Evolutionary conservation across 148 eudicot genomes (phyloP).

Genomic region (Camellia lanceoleosa): DNA sequence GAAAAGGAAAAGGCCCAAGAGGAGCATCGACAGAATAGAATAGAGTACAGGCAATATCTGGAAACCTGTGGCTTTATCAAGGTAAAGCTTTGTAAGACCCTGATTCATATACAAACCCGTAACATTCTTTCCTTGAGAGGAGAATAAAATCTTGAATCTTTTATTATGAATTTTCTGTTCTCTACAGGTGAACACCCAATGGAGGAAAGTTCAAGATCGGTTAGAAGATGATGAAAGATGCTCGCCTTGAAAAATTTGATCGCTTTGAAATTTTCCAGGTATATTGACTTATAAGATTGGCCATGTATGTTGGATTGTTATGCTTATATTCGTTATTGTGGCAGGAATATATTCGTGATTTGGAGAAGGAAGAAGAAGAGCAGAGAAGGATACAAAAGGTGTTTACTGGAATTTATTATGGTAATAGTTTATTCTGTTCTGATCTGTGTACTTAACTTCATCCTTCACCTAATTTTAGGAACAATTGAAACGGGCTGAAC

Average conservation of each 20-base stretch:
- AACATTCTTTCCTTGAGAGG: not conserved
- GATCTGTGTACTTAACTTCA: constrained; percentile 9
- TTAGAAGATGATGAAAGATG: constrained; percentile 94
- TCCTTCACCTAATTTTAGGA: constrained; percentile 43
- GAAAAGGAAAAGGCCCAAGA: constrained; percentile 92
- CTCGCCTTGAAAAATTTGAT: constrained; percentile 86
- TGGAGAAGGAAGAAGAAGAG: constrained; percentile 96
- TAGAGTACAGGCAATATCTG: constrained; percentile 74
- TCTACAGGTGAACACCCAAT: constrained; percentile 71
- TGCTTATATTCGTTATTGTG: constrained; percentile 21
- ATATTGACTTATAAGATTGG: not conserved
- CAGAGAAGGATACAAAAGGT: constrained; percentile 85
- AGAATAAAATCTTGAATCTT: not conserved
- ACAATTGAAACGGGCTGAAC: constrained; percentile 70
- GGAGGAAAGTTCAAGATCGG: constrained; percentile 97
- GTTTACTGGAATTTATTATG: not conserved
- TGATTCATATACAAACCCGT: constrained; percentile 1
- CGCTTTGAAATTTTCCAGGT: constrained; percentile 90
- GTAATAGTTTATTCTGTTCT: not conserved
- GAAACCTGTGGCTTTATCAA: constrained; percentile 87
- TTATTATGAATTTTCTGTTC: not conserved
- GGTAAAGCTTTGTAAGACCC: constrained; percentile 34
- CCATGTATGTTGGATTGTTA: constrained; percentile 9
- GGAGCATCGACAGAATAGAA: constrained; percentile 67
- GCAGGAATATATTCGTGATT: constrained; percentile 90